Percentiles rank a stretch among this genome's conserved stretches.
phyloP scores from a whole-genome alignment of 495 filamentous ascomycete genomes.

The Neurospora sp. region DNA sequence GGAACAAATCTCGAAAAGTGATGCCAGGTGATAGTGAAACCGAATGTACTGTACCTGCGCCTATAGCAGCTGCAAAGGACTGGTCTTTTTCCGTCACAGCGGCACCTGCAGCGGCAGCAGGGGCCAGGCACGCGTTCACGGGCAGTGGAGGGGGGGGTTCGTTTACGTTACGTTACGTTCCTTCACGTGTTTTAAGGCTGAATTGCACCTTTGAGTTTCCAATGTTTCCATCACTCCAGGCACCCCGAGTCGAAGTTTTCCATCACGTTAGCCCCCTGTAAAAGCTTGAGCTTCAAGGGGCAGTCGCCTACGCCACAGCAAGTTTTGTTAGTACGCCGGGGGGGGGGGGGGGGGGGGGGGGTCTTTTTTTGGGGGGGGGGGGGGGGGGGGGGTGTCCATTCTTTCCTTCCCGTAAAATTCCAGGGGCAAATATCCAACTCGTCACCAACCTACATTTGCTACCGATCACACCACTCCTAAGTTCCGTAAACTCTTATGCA shows the following conservation, averaged over 20 bases:
- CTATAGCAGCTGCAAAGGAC: background rate
- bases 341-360: background rate
- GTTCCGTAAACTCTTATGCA: background rate
- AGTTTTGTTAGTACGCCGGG: background rate
- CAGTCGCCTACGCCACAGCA: background rate
- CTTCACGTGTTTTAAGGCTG: background rate
- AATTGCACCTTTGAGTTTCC: background rate
- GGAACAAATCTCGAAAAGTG: background rate
- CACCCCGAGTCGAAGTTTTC: background rate
- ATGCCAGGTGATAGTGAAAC: background rate
- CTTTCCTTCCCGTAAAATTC: background rate
- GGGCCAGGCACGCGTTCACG: background rate
- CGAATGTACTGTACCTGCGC: background rate
- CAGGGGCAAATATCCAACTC: background rate
- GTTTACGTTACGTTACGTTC: background rate
- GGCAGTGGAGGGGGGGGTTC: background rate
- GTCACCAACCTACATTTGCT: background rate
- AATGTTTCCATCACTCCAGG: background rate
- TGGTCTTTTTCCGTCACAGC: background rate
- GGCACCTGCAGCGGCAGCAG: background rate
- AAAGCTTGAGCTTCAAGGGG: background rate
- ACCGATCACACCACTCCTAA: background rate
- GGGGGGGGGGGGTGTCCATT: background rate
- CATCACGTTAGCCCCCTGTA: background rate
- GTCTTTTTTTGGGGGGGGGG: too few species aligned